A percentile compares a stretch with the other conserved stretches of the same genome.
Conservation (phyloP, 768 basidiomycete species). For the Russula emetica region DNA sequence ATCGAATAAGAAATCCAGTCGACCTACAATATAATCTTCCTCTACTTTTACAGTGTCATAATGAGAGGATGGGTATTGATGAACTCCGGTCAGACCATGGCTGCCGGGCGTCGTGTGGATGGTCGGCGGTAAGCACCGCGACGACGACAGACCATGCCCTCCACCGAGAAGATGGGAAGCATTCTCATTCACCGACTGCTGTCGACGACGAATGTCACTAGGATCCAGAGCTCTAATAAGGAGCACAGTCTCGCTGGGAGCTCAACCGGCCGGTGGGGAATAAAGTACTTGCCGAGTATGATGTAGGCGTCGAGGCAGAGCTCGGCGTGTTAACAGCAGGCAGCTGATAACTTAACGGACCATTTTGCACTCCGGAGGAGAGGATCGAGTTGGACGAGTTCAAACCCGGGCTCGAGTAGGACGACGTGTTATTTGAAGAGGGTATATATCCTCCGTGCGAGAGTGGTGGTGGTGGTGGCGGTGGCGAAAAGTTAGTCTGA, state of each 20-base stretch:
- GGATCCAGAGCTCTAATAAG: slow-evolving; percentile 46
- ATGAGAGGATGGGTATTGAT: slow-evolving; percentile 22
- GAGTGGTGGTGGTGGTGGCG: slow-evolving; percentile 30
- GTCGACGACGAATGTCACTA: slow-evolving; percentile 53
- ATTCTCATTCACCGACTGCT: slow-evolving; percentile 68
- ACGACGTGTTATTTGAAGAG: slow-evolving; percentile 25
- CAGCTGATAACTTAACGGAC: slow-evolving; percentile 23
- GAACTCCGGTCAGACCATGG: slow-evolving; percentile 40
- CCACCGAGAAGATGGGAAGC: slow-evolving; percentile 37
- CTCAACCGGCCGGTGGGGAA: slow-evolving; percentile 36
- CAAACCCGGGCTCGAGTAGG: slow-evolving; percentile 25
- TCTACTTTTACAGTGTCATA: slow-evolving; percentile 30
- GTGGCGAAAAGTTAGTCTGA: slow-evolving; percentile 25
- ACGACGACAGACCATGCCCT: slow-evolving; percentile 19
- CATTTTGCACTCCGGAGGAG: slow-evolving; percentile 19
- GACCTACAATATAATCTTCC: slow-evolving; percentile 28
- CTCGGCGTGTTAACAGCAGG: slow-evolving; percentile 21
- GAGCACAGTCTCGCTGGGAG: slow-evolving; percentile 34
- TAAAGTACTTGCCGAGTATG: slow-evolving; percentile 83
- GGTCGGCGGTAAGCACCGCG: slow-evolving; percentile 9
- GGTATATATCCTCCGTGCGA: slow-evolving; percentile 23
- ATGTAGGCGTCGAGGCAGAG: slow-evolving; percentile 32
- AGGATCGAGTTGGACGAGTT: slow-evolving; percentile 24
- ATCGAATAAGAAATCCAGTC: neutral
- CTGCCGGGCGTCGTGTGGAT: slow-evolving; percentile 38